Evolutionary conservation across 371 early-diverging fungal genomes (phyloP).

Genomic region (Saksenaea vasiformis): DNA sequence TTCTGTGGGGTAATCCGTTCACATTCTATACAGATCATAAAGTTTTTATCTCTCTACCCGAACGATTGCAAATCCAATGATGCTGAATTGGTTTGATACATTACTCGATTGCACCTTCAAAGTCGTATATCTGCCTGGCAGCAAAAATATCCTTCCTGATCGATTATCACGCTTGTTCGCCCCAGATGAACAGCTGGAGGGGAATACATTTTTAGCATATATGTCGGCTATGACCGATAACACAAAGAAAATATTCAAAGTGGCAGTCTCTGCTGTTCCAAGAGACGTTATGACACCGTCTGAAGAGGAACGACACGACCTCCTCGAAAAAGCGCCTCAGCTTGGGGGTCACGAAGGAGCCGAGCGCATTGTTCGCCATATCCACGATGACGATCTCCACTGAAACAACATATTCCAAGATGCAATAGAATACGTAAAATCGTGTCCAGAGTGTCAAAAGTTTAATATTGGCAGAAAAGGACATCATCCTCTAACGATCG

Average conservation of each 20-base stretch:
- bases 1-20: constrained; percentile 27
- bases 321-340: constrained; percentile 13
- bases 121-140: constrained; percentile 25
- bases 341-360: constrained; percentile 19
- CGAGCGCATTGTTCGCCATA: constrained; percentile 11
- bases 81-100: constrained; percentile 24
- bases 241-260: too few species aligned
- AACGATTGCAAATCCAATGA: constrained; percentile 18
- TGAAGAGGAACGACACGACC: constrained; percentile 1
- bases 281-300: background rate
- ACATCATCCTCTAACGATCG: constrained; percentile 21
- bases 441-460: constrained; percentile 18
- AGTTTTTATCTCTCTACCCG: constrained; percentile 21
- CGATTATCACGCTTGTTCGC: constrained; percentile 19
- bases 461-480: constrained; percentile 12
- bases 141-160: constrained; percentile 21
- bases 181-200: constrained; percentile 17
- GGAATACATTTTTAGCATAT: background rate
- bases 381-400: constrained; percentile 9
- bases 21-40: background rate
- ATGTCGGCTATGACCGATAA: too few species aligned
- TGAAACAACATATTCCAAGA: constrained; percentile 24
- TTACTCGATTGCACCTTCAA: constrained; percentile 24
- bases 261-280: background rate
- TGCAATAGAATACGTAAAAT: constrained; percentile 10